Conservation (phyloP, 1,284 basidiomycete species). For the Cutaneotrichosporon sp. region DNA sequence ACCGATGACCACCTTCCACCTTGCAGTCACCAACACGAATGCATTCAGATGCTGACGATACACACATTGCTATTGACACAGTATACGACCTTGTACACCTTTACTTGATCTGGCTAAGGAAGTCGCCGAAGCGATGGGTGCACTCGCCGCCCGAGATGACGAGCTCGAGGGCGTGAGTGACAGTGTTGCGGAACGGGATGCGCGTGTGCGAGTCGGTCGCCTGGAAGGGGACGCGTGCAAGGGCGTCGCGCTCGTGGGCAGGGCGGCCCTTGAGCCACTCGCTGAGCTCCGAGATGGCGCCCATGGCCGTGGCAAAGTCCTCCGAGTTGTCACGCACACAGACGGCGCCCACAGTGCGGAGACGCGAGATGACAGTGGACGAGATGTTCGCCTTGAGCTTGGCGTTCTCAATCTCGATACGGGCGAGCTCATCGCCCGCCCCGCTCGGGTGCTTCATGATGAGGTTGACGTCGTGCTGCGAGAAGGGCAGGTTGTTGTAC, state of each 20-base stretch:
- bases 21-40: too few species aligned
- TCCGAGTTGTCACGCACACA: neutral
- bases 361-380: neutral
- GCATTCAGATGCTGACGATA: too few species aligned
- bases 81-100: conserved; percentile 9
- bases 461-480: conserved; percentile 7
- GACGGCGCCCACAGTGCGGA: neutral
- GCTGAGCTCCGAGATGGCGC: conserved; percentile 8
- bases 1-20: too few species aligned
- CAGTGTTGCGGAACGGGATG: conserved; percentile 16
- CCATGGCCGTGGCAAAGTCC: conserved; percentile 4
- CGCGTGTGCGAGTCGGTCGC: conserved; percentile 11
- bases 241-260: neutral
- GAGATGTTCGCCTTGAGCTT: conserved; percentile 5
- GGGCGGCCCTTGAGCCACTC: neutral
- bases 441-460: conserved; percentile 15
- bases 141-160: conserved; percentile 18
- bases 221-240: conserved; percentile 10
- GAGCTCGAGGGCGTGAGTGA: conserved; percentile 16
- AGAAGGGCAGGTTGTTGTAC: conserved; percentile 18
- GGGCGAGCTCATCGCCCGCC: neutral
- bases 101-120: conserved; percentile 18
- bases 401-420: conserved; percentile 8
- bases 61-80: neutral
- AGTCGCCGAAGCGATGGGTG: conserved; percentile 19